Evolutionary conservation across 192 early-diverging fungal genomes (phyloP).

Genomic region (Chytriomyces hyalinus): DNA sequence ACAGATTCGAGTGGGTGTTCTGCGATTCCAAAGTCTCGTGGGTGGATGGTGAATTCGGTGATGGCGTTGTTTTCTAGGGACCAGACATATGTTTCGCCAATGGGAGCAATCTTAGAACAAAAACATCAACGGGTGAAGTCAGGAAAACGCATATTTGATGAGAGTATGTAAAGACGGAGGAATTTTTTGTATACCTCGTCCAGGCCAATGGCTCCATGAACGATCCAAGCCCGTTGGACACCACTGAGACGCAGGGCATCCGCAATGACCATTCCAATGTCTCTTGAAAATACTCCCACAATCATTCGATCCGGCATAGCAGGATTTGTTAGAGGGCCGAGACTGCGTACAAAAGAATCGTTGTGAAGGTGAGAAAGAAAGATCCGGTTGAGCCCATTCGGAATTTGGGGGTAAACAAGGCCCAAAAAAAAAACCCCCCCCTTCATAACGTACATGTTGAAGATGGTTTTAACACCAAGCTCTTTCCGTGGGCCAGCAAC

Average conservation of each 20-base stretch:
- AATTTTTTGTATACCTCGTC: conserved; percentile 73
- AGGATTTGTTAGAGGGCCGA: conserved; percentile 93
- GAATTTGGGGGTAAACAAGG: background rate
- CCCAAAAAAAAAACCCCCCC: too few relatives aligned
- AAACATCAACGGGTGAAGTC: background rate
- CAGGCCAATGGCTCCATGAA: conserved; percentile 86
- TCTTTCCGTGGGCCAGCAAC: conserved; percentile 78
- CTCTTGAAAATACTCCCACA: conserved; percentile 86
- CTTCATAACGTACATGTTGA: conserved; percentile 69
- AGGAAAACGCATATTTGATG: background rate
- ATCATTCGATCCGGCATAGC: conserved; percentile 80
- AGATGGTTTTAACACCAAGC: conserved; percentile 89
- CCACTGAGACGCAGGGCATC: conserved; percentile 81
- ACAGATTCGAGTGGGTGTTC: conserved; percentile 75
- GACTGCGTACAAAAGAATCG: conserved; percentile 33
- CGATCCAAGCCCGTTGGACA: conserved; percentile 83
- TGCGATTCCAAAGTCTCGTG: conserved; percentile 86
- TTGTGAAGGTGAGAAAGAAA: background rate
- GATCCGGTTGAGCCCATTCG: background rate
- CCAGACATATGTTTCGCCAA: conserved; percentile 91
- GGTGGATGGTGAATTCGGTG: conserved; percentile 64
- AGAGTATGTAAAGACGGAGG: background rate
- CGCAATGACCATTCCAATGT: conserved; percentile 80
- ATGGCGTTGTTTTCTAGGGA: conserved; percentile 70
- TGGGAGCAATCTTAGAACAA: conserved; percentile 74